phyloP scores from a whole-genome alignment of 192 early-diverging fungal genomes.

The Linnemannia schmuckeri region DNA sequence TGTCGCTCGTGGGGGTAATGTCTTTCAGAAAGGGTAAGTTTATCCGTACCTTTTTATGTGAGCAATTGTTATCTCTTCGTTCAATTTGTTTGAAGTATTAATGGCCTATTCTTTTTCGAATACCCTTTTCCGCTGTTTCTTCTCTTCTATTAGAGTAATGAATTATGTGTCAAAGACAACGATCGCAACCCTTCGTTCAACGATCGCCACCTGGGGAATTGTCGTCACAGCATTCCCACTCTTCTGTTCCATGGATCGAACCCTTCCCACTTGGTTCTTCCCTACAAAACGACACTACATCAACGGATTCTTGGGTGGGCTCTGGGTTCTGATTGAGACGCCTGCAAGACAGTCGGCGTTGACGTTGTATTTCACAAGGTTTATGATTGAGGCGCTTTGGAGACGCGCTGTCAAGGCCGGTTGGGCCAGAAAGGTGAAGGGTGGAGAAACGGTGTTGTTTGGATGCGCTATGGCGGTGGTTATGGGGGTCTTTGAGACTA shows the following conservation, averaged over 20 bases:
- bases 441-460: constrained; percentile 25
- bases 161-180: constrained; percentile 10
- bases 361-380: constrained; percentile 42
- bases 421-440: constrained; percentile 12
- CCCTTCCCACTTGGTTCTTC: constrained; percentile 7
- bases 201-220: constrained; percentile 13
- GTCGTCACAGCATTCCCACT: constrained; percentile 12
- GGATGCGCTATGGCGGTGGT: constrained; percentile 20
- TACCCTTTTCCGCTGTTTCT: background rate
- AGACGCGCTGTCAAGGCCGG: constrained; percentile 42
- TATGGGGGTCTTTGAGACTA: constrained; percentile 25
- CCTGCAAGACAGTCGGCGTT: constrained; percentile 29
- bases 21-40: constrained; percentile 14
- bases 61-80: no score
- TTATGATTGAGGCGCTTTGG: constrained; percentile 47
- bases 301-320: constrained; percentile 45
- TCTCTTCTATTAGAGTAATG: background rate
- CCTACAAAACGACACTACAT: constrained; percentile 31
- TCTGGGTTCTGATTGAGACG: constrained; percentile 48
- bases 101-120: background rate
- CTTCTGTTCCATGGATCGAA: background rate
- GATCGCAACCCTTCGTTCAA: constrained; percentile 1
- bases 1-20: background rate
- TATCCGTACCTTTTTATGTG: background rate
- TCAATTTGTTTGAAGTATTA: no score